Conservation (phyloP, 1,284 basidiomycete species). For the Pseudozyma hubeiensis region DNA sequence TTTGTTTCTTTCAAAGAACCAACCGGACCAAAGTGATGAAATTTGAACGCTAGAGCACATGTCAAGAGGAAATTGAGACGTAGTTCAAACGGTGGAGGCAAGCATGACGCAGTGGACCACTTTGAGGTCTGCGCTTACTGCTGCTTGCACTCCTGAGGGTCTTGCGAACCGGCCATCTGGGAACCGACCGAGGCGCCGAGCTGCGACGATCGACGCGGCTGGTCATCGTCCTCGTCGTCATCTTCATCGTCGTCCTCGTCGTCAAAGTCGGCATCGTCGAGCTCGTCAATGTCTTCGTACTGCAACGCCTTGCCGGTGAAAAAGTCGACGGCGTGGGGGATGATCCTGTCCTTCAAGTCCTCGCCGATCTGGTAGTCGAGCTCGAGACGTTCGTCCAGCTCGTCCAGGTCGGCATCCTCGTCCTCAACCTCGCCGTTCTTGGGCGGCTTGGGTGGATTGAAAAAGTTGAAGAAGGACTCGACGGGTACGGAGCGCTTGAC, state of each 20-base stretch:
- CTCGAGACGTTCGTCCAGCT: constrained; percentile 87
- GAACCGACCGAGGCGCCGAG: constrained; percentile 48
- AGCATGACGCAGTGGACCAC: neutral
- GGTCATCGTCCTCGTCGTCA: constrained; percentile 66
- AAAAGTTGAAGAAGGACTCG: constrained; percentile 69
- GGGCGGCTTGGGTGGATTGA: constrained; percentile 66
- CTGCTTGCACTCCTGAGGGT: constrained; percentile 66
- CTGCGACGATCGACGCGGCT: constrained; percentile 44
- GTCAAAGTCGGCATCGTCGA: constrained; percentile 73
- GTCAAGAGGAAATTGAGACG: neutral
- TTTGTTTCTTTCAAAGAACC: too few relatives aligned
- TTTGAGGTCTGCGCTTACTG: constrained; percentile 32
- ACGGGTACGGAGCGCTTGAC: constrained; percentile 68
- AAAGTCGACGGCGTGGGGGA: constrained; percentile 86
- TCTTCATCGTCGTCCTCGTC: constrained; percentile 64
- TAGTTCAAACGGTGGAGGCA: neutral
- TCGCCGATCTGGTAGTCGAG: constrained; percentile 98
- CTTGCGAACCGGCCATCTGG: constrained; percentile 58
- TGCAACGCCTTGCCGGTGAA: constrained; percentile 96
- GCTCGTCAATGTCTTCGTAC: constrained; percentile 78
- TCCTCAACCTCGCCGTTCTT: constrained; percentile 59
- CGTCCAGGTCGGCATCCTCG: constrained; percentile 61
- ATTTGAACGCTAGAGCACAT: neutral
- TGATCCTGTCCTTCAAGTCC: constrained; percentile 97
- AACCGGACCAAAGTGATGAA: too few relatives aligned